Conservation (phyloP, 805 yeast species). For the Candida glaebosa region DNA sequence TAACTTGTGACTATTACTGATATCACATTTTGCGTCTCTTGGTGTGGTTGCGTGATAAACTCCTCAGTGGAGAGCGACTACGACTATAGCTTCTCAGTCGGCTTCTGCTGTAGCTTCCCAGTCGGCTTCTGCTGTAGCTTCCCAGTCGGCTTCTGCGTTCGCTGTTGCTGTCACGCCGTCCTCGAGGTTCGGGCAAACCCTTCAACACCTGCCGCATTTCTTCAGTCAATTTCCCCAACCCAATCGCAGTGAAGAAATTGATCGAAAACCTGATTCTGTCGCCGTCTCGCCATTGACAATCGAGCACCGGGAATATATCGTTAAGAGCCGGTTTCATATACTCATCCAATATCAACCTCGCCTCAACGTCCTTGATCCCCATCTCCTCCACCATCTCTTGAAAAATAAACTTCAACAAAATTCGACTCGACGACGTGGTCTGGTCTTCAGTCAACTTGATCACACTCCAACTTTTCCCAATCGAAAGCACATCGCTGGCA, state of each 20-base stretch:
- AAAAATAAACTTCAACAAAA: constrained; percentile 76
- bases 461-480: constrained; percentile 51
- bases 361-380: constrained; percentile 52
- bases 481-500: constrained; percentile 63
- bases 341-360: constrained; percentile 47
- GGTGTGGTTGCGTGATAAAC: too few species aligned
- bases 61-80: too few species aligned
- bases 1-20: too few species aligned
- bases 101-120: constrained; percentile 11
- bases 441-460: constrained; percentile 64
- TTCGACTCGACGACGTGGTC: constrained; percentile 78
- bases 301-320: constrained; percentile 62
- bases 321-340: constrained; percentile 44
- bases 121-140: constrained; percentile 10
- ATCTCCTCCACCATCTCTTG: constrained; percentile 75
- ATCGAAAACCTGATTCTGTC: constrained; percentile 71
- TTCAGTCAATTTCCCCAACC: constrained; percentile 80
- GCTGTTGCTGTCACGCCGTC: constrained; percentile 7
- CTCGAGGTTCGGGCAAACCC: constrained; percentile 20
- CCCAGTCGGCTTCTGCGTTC: constrained; percentile 8
- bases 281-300: constrained; percentile 29
- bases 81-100: constrained; percentile 14
- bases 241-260: constrained; percentile 91
- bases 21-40: too few species aligned
- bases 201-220: constrained; percentile 62